These are phyloP conservation scores for Akanthomyces muscarius DNA, from an alignment of 2,329 filamentous ascomycete genomes.

Conservation along the genomic window DNA sequence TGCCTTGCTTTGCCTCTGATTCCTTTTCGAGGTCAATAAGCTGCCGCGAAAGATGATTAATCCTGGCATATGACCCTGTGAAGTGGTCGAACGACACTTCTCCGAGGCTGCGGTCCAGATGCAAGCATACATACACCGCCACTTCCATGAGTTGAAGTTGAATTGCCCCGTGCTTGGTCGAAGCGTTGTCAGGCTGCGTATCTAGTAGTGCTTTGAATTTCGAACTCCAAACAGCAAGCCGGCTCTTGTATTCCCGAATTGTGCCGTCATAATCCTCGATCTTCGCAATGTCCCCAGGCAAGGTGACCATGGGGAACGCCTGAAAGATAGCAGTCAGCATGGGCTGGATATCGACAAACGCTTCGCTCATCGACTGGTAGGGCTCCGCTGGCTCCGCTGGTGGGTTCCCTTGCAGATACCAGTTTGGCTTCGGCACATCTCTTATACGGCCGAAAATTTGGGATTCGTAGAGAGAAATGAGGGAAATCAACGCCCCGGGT, in stretches of 20 bases:
- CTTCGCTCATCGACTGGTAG: constrained; percentile 9
- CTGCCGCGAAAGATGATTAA: background rate
- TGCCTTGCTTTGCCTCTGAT: constrained; percentile 2
- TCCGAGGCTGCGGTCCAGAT: background rate
- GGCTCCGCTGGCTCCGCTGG: background rate
- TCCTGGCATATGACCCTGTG: background rate
- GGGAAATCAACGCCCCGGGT: background rate
- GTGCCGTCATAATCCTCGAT: background rate
- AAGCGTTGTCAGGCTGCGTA: background rate
- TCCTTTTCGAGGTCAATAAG: constrained; percentile 10
- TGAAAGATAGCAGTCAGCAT: constrained; percentile 9
- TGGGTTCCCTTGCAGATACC: background rate
- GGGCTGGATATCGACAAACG: constrained; percentile 6
- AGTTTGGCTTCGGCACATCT: constrained; percentile 8
- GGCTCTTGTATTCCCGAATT: background rate
- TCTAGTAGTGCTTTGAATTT: constrained; percentile 1
- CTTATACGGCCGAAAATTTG: constrained; percentile 9
- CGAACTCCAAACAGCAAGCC: background rate
- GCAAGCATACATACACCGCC: constrained; percentile 2
- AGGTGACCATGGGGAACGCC: constrained; percentile 9
- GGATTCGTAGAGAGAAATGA: constrained; percentile 11
- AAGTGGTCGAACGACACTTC: constrained; percentile 8
- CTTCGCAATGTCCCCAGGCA: constrained; percentile 3
- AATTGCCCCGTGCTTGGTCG: background rate
- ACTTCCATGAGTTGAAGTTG: constrained; percentile 14